phyloP scores from a whole-genome alignment of 148 eudicot species.

The Vaccinium macrocarpon region DNA sequence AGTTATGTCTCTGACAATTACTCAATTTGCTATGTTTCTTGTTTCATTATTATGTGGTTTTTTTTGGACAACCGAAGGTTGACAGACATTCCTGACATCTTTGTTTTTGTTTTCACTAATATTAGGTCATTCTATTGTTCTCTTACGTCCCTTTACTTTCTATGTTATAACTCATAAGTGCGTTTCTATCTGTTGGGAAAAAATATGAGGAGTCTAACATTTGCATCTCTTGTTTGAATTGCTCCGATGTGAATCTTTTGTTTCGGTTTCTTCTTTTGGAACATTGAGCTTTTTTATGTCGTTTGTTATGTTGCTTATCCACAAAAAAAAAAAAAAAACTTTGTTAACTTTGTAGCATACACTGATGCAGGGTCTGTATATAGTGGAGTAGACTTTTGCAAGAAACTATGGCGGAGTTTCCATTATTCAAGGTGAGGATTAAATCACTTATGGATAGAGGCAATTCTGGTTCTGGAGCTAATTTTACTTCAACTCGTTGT shows the following conservation, averaged over 20 bases:
- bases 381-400: constrained; percentile 95
- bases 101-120: background rate
- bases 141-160: background rate
- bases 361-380: constrained; percentile 70
- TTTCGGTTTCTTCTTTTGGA: background rate
- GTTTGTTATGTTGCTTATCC: background rate
- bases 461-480: background rate
- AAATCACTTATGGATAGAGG: background rate
- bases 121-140: background rate
- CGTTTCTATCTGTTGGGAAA: background rate
- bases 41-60: background rate
- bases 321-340: background rate
- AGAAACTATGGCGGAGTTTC: constrained; percentile 94
- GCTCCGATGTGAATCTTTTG: background rate
- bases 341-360: background rate
- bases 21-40: background rate
- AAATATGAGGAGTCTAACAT: background rate
- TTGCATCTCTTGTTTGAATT: background rate
- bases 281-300: background rate
- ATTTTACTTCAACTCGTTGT: constrained; percentile 3
- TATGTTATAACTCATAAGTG: background rate
- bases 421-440: constrained; percentile 74
- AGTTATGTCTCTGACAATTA: background rate
- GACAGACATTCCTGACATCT: background rate
- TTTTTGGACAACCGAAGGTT: background rate